A percentile compares a stretch with the other conserved stretches of the same genome.
Conservation (phyloP, 1,284 basidiomycete genomes). For the Boletellus sp. region DNA sequence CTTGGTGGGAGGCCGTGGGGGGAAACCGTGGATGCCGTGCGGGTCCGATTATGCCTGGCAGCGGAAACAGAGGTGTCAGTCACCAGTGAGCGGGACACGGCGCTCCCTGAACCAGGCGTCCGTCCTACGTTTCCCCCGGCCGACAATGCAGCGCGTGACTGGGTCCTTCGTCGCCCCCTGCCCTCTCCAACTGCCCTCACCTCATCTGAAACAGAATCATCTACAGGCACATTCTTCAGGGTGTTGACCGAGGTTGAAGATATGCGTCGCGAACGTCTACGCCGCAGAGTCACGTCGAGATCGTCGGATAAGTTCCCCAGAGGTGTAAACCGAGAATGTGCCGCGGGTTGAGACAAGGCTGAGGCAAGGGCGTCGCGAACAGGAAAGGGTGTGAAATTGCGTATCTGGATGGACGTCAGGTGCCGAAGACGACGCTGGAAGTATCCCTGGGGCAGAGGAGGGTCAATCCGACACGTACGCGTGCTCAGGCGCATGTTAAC, state of each 20-base stretch:
- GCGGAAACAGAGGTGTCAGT: conserved; percentile 24
- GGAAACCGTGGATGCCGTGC: conserved; percentile 52
- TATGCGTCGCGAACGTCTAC: conserved; percentile 56
- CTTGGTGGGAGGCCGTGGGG: conserved; percentile 29
- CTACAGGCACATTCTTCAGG: conserved; percentile 43
- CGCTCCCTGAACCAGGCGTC: conserved; percentile 23
- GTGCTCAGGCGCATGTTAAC: not conserved
- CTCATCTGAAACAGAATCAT: conserved; percentile 37
- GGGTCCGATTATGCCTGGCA: conserved; percentile 39
- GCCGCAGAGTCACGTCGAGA: conserved; percentile 57
- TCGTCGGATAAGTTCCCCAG: conserved; percentile 63
- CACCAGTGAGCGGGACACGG: conserved; percentile 17
- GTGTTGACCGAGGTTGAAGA: conserved; percentile 58
- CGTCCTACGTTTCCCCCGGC: conserved; percentile 26
- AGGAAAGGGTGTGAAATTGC: conserved; percentile 79
- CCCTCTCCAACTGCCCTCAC: conserved; percentile 31
- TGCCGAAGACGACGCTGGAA: conserved; percentile 69
- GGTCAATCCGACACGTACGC: not conserved
- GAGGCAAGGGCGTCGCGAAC: conserved; percentile 72
- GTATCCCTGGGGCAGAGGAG: conserved; percentile 13
- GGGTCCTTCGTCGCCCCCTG: conserved; percentile 38
- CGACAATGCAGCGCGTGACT: conserved; percentile 39
- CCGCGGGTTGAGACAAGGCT: conserved; percentile 61
- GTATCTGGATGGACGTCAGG: conserved; percentile 67
- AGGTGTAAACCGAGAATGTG: conserved; percentile 53